A percentile compares a stretch with the other conserved stretches of the same genome.
phyloP scores from a whole-genome alignment of 768 basidiomycete species.

The Tricholoma flavovirens region DNA sequence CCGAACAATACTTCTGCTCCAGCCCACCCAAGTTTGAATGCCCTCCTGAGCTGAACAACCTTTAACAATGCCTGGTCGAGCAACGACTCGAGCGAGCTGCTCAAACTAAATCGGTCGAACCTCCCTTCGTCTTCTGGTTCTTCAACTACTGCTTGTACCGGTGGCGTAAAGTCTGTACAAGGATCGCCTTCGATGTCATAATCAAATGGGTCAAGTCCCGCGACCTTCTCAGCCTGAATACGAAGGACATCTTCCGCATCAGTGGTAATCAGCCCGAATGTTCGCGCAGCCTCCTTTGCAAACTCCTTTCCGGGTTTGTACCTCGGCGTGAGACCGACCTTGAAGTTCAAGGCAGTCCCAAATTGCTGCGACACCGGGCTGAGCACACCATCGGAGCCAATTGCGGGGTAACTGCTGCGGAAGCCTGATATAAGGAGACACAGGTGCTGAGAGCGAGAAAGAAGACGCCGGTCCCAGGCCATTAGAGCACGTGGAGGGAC shows the following conservation, averaged over 20 bases:
- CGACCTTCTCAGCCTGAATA: slow-evolving; percentile 28
- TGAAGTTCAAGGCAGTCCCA: slow-evolving; percentile 41
- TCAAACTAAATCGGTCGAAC: slow-evolving; percentile 61
- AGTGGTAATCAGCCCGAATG: slow-evolving; percentile 41
- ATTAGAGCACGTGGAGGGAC: slow-evolving; percentile 63
- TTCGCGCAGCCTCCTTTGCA: slow-evolving; percentile 42
- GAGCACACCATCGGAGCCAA: slow-evolving; percentile 39
- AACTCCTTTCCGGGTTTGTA: slow-evolving; percentile 58
- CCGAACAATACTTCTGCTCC: slow-evolving; percentile 53
- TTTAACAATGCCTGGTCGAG: slow-evolving; percentile 52
- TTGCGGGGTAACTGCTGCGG: slow-evolving; percentile 46
- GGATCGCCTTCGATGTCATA: slow-evolving; percentile 19
- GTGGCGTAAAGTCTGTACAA: slow-evolving; percentile 5
- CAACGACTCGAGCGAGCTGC: slow-evolving; percentile 54
- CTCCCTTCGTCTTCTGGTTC: slow-evolving; percentile 30
- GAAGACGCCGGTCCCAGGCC: slow-evolving; percentile 67
- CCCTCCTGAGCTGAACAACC: slow-evolving; percentile 45
- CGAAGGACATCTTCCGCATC: slow-evolving; percentile 37
- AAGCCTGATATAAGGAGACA: slow-evolving; percentile 61
- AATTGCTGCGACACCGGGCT: slow-evolving; percentile 26
- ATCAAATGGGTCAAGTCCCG: slow-evolving; percentile 23
- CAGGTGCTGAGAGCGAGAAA: slow-evolving; percentile 51
- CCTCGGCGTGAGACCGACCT: slow-evolving; percentile 51
- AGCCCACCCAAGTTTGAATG: slow-evolving; percentile 60
- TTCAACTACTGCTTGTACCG: slow-evolving; percentile 14